Evolutionary conservation across 2,329 filamentous ascomycete species (phyloP), one percentile per base, ranked within the genome.

Genomic region (Ceratocystis variospora): DNA sequence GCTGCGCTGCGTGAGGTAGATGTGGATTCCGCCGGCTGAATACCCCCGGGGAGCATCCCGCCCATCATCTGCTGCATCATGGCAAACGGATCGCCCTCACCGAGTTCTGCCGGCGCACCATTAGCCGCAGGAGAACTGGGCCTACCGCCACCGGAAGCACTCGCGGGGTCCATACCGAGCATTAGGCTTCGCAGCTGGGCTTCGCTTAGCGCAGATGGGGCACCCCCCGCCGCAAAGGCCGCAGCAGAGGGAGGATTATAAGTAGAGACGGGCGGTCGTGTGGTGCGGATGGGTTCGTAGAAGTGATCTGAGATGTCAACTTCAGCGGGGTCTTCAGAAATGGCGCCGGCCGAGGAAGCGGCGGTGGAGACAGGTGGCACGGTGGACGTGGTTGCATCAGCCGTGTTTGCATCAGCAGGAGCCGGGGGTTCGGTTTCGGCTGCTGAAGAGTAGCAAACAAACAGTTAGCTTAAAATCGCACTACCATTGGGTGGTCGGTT

Each of bases 271-370:
- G 64, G 53, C 17, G 64, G 25, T 4, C 69, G 68, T 33, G 67
- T 53, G 31, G 68, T 71, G 15, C 71, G 68, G 6, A 64, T 62
- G 1, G 85, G 86, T 44, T 80, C 75, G 75, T 87, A 88, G 75
- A 81, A 86, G 76, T 89, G 87, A 69, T 87, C 76, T n/a, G 87
- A 89, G 70, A 93, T 90, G 73, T 92, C 88, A 69, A 90, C 81
- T 74, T 91, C 89, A 4, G 86, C 87, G 5, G 88, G 88, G 71
- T 89, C 87, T 66, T 80, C 83, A 19, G 41, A 53, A 48, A 71
- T 62, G 50, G 76, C 10, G 74, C 66, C 53, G 72, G 37, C 37
- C 10, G 70, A 31, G 3, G 73, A 67, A 46, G 71, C 70, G 45
- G 70, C 69, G 41, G 71, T 69, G 22, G 73, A 69, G 28, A 73